phyloP scores from a whole-genome alignment of 169 alveolate genomes.

The Cryptosporidium ryanae region DNA sequence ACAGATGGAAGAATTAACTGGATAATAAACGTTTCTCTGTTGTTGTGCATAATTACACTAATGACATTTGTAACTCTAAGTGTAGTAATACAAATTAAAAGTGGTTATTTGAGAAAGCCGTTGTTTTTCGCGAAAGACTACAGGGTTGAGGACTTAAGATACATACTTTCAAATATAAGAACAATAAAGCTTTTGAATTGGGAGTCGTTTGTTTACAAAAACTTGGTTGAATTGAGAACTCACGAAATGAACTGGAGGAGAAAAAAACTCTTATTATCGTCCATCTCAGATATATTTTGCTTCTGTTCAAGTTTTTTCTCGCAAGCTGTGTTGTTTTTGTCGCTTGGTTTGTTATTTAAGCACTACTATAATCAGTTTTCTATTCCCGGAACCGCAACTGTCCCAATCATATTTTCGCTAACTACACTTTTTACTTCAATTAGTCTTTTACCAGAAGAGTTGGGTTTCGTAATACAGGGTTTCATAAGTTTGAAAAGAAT shows the following conservation, averaged over 20 bases:
- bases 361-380: slow-evolving; percentile 29
- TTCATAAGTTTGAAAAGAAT: slow-evolving; percentile 56
- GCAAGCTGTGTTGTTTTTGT: slow-evolving; percentile 27
- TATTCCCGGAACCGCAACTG: slow-evolving; percentile 61
- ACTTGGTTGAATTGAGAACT: slow-evolving; percentile 36
- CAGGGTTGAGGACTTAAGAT: slow-evolving; percentile 44
- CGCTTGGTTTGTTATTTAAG: slow-evolving; percentile 47
- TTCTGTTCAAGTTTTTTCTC: slow-evolving; percentile 42
- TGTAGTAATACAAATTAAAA: slow-evolving; percentile 16
- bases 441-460: slow-evolving; percentile 56
- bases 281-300: slow-evolving; percentile 25
- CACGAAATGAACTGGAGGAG: slow-evolving; percentile 60
- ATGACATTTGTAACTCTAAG: slow-evolving; percentile 19
- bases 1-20: neutral
- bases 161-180: slow-evolving; percentile 51
- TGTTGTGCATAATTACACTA: slow-evolving; percentile 30
- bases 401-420: slow-evolving; percentile 55
- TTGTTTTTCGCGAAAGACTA: slow-evolving; percentile 52
- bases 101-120: slow-evolving; percentile 71
- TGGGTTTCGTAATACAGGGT: slow-evolving; percentile 49
- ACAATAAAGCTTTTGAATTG: slow-evolving; percentile 65
- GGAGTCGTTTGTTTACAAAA: slow-evolving; percentile 60
- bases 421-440: slow-evolving; percentile 46
- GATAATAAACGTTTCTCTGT: slow-evolving; percentile 42
- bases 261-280: slow-evolving; percentile 14